Base-by-base conservation (phyloP, 345 rosid species). In the Xanthoceras sorbifolium region DNA sequence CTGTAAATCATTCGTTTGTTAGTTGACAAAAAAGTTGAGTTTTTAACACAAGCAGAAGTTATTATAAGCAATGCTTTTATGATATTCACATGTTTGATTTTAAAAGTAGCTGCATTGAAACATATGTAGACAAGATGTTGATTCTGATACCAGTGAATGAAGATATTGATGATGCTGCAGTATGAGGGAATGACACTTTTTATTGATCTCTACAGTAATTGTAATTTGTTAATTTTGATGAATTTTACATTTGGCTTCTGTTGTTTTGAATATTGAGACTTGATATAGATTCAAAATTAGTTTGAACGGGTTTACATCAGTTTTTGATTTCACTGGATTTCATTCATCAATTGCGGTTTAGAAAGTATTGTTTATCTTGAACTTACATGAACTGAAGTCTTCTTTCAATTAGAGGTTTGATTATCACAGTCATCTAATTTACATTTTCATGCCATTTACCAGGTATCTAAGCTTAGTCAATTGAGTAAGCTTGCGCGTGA, bases 391-490 rank as follows among this genome's bases (percentile, higher is more conserved):
- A 6, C 22, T 6, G 6, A 22, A 38, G 64, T 32, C 23, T 22
- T 6, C 3, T 46, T 31, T 60, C n/a, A 26, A 57, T 10, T 48
- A 2, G 25, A 77, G 54, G 31, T 25, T 57, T 55, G n/a, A 67
- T 71, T 25, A 50, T 48, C 23, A 23, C 63, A 65, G 29, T 31
- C 34, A 52, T 65, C 66, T 76, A 50, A 79, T 52, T 26, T 72
- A 55, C 14, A 29, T 7, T 8, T 63, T 69, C 75, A 10, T 69
- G 69, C 62, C 66, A 48, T 77, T 76, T 59, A 4, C 25, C 74
- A 95, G 99, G 98, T 95, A 60, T 95, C 98, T 5, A 93, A 95
- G 90, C 97, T 95, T 65, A 93, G 98, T 73, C 93, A 95, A 64
- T 69, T 95, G 71, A 95, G 99, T 81, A 90, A 95, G 83, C 96